A percentile compares a stretch with the other conserved stretches of the same genome.
These are phyloP conservation scores for Bipolaris zeicola DNA, from an alignment of 2,329 filamentous ascomycete genomes.

Conservation along the genomic window DNA sequence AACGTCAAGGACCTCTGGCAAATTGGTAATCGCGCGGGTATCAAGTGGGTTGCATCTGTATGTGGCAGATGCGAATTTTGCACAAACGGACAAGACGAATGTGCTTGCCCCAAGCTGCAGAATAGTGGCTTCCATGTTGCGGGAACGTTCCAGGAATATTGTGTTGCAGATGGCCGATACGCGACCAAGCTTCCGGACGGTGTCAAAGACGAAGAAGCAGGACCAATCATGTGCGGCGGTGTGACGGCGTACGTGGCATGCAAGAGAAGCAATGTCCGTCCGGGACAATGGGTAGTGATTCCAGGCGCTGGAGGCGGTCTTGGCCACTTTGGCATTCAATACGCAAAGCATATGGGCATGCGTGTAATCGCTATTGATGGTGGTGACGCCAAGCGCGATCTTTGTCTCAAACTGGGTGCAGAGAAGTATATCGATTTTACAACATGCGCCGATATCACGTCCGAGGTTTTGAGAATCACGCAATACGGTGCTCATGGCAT, in stretches of 20 bases:
- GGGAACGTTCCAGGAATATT: constrained; percentile 52
- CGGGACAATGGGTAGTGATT: constrained; percentile 50
- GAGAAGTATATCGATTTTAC: constrained; percentile 63
- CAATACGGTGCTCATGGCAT: constrained; percentile 78
- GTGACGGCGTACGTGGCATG: constrained; percentile 57
- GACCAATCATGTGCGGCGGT: constrained; percentile 48
- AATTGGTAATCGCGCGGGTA: constrained; percentile 58
- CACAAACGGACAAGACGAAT: constrained; percentile 61
- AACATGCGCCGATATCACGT: constrained; percentile 66
- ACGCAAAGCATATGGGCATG: constrained; percentile 61
- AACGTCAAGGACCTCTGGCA: constrained; percentile 70
- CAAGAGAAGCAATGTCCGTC: constrained; percentile 41
- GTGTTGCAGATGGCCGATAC: constrained; percentile 53
- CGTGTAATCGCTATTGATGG: constrained; percentile 62
- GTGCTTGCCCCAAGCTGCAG: constrained; percentile 56
- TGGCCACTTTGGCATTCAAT: constrained; percentile 36
- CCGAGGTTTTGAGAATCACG: constrained; percentile 54
- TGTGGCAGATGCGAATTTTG: constrained; percentile 85
- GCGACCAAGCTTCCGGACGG: constrained; percentile 53
- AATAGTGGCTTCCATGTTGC: constrained; percentile 67
- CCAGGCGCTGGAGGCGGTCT: constrained; percentile 47
- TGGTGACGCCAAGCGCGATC: constrained; percentile 54
- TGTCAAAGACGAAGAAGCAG: constrained; percentile 53
- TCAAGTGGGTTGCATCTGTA: constrained; percentile 80
- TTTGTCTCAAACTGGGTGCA: constrained; percentile 58